Conservation (phyloP, 2,329 filamentous ascomycete species). For the Keithomyces neogunnii region DNA sequence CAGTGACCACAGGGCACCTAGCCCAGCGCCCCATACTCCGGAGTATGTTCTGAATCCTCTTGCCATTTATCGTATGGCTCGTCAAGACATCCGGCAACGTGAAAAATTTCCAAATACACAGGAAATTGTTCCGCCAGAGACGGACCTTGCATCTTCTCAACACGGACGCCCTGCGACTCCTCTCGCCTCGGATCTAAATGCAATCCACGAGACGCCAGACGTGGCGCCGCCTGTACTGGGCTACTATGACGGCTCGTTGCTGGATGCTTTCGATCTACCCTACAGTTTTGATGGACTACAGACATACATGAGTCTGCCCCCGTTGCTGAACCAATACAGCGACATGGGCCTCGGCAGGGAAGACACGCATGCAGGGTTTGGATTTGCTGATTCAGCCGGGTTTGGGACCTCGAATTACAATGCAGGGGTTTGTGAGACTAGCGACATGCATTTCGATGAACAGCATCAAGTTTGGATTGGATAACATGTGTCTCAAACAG, state of each 20-base stretch:
- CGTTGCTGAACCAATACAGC: background rate
- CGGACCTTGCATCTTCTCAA: background rate
- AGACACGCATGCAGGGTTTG: background rate
- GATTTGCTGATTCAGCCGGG: background rate
- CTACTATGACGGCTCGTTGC: background rate
- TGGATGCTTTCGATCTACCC: background rate
- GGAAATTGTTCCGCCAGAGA: background rate
- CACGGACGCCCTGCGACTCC: too few relatives aligned
- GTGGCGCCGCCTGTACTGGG: too few relatives aligned
- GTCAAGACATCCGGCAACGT: slow-evolving; percentile 4
- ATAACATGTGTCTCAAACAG: too few relatives aligned
- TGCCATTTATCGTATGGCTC: slow-evolving; percentile 7
- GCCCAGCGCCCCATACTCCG: slow-evolving; percentile 3
- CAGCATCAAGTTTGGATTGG: too few relatives aligned
- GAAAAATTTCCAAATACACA: background rate
- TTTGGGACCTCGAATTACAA: too few relatives aligned
- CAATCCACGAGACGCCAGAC: too few relatives aligned
- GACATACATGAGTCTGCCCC: background rate
- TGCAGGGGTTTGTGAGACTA: too few relatives aligned
- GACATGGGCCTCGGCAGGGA: background rate
- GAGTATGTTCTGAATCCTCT: slow-evolving; percentile 7
- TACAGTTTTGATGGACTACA: background rate
- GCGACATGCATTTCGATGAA: too few relatives aligned
- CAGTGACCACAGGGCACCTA: background rate
- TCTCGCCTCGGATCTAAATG: too few relatives aligned